Evolutionary conservation across 129 eudicot species (phyloP).

Genomic region (Centella asiatica): DNA sequence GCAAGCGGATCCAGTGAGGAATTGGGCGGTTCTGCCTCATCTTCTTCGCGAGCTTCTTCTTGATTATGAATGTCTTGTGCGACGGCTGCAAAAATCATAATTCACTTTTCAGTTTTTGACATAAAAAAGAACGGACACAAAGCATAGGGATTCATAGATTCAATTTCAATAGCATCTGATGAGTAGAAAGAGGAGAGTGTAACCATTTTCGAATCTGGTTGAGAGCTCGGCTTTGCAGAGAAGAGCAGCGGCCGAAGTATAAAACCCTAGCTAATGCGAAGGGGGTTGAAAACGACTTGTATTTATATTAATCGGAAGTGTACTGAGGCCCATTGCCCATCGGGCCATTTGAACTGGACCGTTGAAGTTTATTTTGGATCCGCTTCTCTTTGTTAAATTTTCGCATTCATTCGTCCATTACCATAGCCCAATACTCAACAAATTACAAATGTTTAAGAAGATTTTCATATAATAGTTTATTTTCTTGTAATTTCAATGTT

Average conservation of each 20-base stretch:
- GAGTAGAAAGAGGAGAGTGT: neutral
- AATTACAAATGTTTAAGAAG: no score
- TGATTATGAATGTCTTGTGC: conserved; percentile 76
- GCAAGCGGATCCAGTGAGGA: conserved; percentile 89
- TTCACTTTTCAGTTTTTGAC: neutral
- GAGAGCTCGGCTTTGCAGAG: neutral
- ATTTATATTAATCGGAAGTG: neutral
- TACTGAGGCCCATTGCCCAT: neutral
- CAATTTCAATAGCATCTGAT: neutral
- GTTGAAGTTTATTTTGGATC: neutral
- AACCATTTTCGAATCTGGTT: conserved; percentile 20
- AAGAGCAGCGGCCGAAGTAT: neutral
- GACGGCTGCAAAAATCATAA: conserved; percentile 51
- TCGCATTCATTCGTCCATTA: neutral
- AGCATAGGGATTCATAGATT: neutral
- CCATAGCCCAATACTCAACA: no score
- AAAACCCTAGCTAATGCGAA: conserved; percentile 18
- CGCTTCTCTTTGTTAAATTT: neutral
- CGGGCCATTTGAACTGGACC: neutral
- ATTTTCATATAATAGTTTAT: no score
- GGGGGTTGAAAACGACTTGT: neutral
- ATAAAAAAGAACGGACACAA: no score
- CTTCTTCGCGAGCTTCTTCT: conserved; percentile 95
- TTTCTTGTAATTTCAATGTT: no score
- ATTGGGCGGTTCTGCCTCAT: conserved; percentile 95